A percentile compares a stretch with the other conserved stretches of the same genome.
Conservation (phyloP, 192 early-diverging fungal genomes). For the Linnemannia elongata region DNA sequence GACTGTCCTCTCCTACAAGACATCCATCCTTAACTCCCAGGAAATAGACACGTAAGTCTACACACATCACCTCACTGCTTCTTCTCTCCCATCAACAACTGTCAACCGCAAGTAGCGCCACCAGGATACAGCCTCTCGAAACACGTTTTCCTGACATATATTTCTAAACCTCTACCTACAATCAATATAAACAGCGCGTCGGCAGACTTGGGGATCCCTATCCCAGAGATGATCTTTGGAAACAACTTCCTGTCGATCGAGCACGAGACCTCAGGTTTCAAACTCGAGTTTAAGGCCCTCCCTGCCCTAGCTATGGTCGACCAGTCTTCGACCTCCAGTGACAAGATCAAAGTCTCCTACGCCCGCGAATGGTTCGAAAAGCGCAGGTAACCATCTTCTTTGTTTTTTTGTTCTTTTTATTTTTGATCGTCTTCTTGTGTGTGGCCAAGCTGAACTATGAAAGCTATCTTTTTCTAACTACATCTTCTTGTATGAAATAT, state of each 20-base stretch:
- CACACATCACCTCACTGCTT: neutral
- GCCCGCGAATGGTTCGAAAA: slow-evolving; percentile 86
- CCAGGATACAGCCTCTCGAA: neutral
- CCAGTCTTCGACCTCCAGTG: slow-evolving; percentile 72
- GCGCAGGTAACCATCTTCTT: slow-evolving; percentile 67
- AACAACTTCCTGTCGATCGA: slow-evolving; percentile 79
- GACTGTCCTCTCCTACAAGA: slow-evolving; percentile 64
- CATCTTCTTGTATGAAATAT: neutral
- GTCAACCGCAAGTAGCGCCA: neutral
- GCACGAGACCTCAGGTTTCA: slow-evolving; percentile 66
- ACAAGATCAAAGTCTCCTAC: slow-evolving; percentile 87
- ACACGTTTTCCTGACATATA: neutral
- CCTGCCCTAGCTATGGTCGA: slow-evolving; percentile 84
- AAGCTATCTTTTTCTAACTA: neutral
- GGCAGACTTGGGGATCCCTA: slow-evolving; percentile 74
- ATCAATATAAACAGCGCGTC: slow-evolving; percentile 53
- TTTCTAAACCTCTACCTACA: neutral
- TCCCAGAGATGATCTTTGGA: slow-evolving; percentile 98
- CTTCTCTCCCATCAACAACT: neutral
- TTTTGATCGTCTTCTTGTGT: neutral
- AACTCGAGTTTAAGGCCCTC: slow-evolving; percentile 73
- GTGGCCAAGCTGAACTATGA: too few species aligned
- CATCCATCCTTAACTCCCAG: slow-evolving; percentile 66
- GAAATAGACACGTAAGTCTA: slow-evolving; percentile 67
- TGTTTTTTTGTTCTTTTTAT: neutral